These are phyloP conservation scores for Acanthamoeba healyi DNA, from an alignment of 208 protist genomes.

Conservation along the genomic window DNA sequence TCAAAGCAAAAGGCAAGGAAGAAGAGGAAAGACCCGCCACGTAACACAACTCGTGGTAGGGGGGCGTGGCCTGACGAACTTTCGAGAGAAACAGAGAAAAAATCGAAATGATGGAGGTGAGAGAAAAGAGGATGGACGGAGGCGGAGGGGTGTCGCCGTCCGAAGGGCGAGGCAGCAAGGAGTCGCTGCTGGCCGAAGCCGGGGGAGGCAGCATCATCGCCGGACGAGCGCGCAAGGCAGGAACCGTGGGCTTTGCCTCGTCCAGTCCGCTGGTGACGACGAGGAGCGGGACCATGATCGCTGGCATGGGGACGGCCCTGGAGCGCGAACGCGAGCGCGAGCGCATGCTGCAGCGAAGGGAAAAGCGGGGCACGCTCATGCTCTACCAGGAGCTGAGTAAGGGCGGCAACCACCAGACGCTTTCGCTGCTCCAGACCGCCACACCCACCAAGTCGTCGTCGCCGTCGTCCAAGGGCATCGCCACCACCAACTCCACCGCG, in stretches of 20 bases:
- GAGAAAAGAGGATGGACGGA: background rate
- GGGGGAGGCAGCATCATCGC: background rate
- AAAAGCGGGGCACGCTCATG: constrained; percentile 17
- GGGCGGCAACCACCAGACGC: background rate
- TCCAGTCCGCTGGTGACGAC: background rate
- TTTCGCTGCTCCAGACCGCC: background rate
- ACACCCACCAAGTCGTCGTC: background rate
- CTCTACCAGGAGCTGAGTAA: constrained; percentile 41
- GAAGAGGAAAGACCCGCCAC: too few species aligned
- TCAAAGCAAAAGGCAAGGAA: too few species aligned
- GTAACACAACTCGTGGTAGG: too few species aligned
- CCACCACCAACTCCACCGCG: too few species aligned
- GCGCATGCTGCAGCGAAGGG: background rate
- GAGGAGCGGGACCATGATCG: constrained; percentile 1
- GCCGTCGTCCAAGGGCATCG: too few species aligned
- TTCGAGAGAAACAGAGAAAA: too few species aligned
- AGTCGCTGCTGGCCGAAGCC: background rate
- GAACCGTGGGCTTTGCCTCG: background rate
- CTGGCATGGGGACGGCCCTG: background rate
- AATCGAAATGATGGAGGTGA: background rate
- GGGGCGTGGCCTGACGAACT: too few species aligned
- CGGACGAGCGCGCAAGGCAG: background rate
- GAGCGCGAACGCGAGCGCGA: background rate
- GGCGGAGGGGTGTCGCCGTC: background rate
- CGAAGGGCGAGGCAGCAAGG: background rate